phyloP scores from a whole-genome alignment of 192 early-diverging fungal species.

The Backusella mclennaniae region DNA sequence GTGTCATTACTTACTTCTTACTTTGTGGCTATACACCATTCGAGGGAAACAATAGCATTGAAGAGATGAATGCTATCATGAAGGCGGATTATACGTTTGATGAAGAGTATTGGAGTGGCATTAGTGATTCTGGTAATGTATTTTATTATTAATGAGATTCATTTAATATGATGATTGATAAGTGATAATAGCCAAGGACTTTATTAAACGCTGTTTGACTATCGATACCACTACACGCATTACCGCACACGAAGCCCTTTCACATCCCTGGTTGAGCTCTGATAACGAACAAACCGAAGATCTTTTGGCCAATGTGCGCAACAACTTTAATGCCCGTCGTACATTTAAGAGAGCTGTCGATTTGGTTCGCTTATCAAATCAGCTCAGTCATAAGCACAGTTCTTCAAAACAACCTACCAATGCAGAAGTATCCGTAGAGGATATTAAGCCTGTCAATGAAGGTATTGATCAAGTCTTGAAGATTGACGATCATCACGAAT shows the following conservation, averaged over 20 bases:
- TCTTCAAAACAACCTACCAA: slow-evolving; percentile 7
- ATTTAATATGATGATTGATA: neutral
- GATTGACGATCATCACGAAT: neutral
- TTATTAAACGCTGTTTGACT: slow-evolving; percentile 67
- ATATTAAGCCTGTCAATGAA: slow-evolving; percentile 33
- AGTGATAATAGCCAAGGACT: slow-evolving; percentile 54
- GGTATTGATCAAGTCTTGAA: slow-evolving; percentile 31
- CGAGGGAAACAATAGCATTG: slow-evolving; percentile 49
- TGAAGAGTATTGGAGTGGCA: slow-evolving; percentile 62
- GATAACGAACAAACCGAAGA: slow-evolving; percentile 35
- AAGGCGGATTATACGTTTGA: slow-evolving; percentile 63
- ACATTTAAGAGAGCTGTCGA: slow-evolving; percentile 65
- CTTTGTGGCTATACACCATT: slow-evolving; percentile 76
- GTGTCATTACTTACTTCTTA: slow-evolving; percentile 75
- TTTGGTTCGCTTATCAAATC: slow-evolving; percentile 40
- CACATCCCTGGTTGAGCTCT: slow-evolving; percentile 71
- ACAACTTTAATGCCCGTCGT: slow-evolving; percentile 66
- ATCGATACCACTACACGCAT: slow-evolving; percentile 67
- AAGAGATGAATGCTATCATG: slow-evolving; percentile 59
- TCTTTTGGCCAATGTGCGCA: slow-evolving; percentile 56
- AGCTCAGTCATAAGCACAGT: slow-evolving; percentile 30
- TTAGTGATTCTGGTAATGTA: slow-evolving; percentile 48
- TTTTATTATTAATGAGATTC: neutral
- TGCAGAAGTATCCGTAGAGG: slow-evolving; percentile 3
- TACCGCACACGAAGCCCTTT: slow-evolving; percentile 71